Evolutionary conservation across 305 asterid genomes (phyloP), one percentile per base, ranked within the genome.

Genomic region (Fraxinus sp.): DNA sequence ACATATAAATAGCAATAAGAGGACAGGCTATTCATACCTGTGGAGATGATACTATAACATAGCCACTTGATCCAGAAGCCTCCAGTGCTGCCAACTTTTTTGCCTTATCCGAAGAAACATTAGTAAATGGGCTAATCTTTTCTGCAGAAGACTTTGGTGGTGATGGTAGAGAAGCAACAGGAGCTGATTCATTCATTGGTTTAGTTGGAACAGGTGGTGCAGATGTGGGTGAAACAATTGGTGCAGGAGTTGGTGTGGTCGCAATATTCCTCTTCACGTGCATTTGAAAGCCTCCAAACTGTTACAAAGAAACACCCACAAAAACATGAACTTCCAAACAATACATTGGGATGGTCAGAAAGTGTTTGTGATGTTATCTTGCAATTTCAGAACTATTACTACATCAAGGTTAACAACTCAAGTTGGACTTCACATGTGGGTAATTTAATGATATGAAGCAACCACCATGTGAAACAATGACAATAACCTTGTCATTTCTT

Each of bases 261-360:
- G 88, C 89, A 82, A 91, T 84, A 36, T 86, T 91, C 79, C 98
- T 88, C 88, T 91, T 91, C 88, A 93, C 78, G 84, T 92, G 91
- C 90, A 94, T 84, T 85, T 94, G 93, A 32, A 94, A 91, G 89
- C 89, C 92, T 82, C 98, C 97, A 78, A 93, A 70, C 97, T 94
- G 85, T 75, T 39, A 78, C 72, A 77, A 57, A 76, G 35, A 81
- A 39, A 84, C 44, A 75, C 26, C 64, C 78, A 80, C 1, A 35
- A 5, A 33, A 80, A 57, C 35, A 64, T 72, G 64, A 59, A 74
- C 22, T 49, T 79, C 49, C 71, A 78, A 81, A 68, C 71, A 68
- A 71, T 80, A 77, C 28, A 74, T 39, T 24, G 33, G 78, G 32
- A 75, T 62, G 46, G 72, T 4, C 46, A 59, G 76, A 41, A 77